Evolutionary conservation across 495 filamentous ascomycete genomes (phyloP).

Genomic region (Collariella sp.): DNA sequence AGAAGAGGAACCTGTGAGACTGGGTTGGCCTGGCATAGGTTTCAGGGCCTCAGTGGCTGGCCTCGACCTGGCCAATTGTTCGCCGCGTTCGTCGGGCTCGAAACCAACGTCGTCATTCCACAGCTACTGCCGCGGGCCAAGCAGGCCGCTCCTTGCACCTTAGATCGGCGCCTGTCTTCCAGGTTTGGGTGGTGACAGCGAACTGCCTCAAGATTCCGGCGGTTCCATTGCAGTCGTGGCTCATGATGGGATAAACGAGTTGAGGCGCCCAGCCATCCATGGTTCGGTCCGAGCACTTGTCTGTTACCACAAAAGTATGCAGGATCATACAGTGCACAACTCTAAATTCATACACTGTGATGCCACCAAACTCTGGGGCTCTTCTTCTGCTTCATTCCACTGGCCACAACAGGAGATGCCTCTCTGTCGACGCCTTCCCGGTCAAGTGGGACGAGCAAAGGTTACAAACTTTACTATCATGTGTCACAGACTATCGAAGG

Average conservation of each 20-base stretch:
- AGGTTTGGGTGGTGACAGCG: background rate
- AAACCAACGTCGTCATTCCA: conserved; percentile 43
- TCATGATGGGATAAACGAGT: too few relatives aligned
- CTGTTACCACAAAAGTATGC: background rate
- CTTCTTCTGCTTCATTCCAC: too few relatives aligned
- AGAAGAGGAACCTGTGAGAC: background rate
- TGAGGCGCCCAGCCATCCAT: too few relatives aligned
- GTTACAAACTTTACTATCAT: background rate
- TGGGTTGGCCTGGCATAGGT: conserved; percentile 10
- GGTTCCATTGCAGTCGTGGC: background rate
- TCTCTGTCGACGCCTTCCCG: too few relatives aligned
- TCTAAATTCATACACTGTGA: background rate
- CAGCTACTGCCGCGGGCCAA: conserved; percentile 14
- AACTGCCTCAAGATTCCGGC: background rate
- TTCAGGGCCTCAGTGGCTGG: conserved; percentile 32
- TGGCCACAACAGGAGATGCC: too few relatives aligned
- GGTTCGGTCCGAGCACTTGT: background rate
- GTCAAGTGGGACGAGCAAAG: background rate
- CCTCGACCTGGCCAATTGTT: conserved; percentile 25
- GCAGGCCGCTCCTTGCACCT: conserved; percentile 6
- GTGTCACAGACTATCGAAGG: background rate
- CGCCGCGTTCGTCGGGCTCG: conserved; percentile 23
- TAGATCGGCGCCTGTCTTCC: conserved; percentile 6
- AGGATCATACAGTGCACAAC: background rate
- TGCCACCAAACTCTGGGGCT: background rate